Base-by-base conservation (phyloP, 2,329 filamentous ascomycete genomes). In the Penicillium sp. region DNA sequence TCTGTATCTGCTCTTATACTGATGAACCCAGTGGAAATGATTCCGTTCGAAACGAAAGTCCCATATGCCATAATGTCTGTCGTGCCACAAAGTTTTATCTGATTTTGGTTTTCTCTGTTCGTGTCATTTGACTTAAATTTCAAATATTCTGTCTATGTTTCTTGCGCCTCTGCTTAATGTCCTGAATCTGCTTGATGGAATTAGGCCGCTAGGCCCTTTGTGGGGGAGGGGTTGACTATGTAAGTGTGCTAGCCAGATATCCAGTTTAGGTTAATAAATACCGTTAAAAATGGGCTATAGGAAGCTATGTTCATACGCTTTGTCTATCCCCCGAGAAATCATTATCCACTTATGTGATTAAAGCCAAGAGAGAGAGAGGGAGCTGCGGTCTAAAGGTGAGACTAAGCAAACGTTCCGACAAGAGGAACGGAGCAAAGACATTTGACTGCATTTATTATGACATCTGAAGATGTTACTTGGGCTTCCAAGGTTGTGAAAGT, bases 191-290 rank as follows among this genome's bases (percentile, higher is more conserved):
- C 35, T 45, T 47, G 55, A 43, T 43, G 13, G 41, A 39, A 54
- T 49, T 49, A 53, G 31, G 35, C 52, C 21, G 41, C 23, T 52
- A 6, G 17, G 36, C 38, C 6, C 31, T 58, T n/a, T n/a, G n/a
- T 4, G 19, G 13, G 33, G 27, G 3, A 4, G 5, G 45, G 17
- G 21, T 13, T 42, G 41, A 23, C 21, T 50, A 15, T 35, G 59
- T 56, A 61, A 61, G 35, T 48, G 33, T 49, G 38, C 36, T 52
- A 45, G 35, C 35, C 43, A 25, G 17, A 35, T 38, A 29, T 60
- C 29, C 31, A 36, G 31, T 27, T 36, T 49, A 53, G 42, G 23
- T 48, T 29, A 59, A 56, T 55, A 17, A 17, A 55, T 27, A 10
- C 25, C 9, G 15, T 38, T 47, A 9, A 45, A 36, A 33, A 8